Evolutionary conservation across 805 yeast genomes (phyloP).

Genomic region (Schwanniomyces yamadae): DNA sequence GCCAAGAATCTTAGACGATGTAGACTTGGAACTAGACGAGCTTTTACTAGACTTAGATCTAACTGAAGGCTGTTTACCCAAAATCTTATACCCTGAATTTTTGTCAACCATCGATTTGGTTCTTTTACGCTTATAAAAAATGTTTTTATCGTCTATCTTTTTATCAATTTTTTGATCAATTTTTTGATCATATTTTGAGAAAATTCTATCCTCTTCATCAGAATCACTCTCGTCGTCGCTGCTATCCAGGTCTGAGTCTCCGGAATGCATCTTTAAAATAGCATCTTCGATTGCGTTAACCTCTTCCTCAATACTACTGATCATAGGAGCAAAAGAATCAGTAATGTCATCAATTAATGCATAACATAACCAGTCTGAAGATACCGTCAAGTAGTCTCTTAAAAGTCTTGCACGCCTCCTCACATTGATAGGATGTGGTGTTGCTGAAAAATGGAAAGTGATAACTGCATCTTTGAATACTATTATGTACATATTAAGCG

Average conservation of each 20-base stretch:
- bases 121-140: slow-evolving; percentile 34
- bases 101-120: slow-evolving; percentile 40
- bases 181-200: slow-evolving; percentile 23
- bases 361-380: slow-evolving; percentile 96
- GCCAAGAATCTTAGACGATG: slow-evolving; percentile 48
- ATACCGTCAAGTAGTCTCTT: slow-evolving; percentile 82
- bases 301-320: slow-evolving; percentile 89
- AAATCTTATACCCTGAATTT: slow-evolving; percentile 3
- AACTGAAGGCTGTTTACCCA: slow-evolving; percentile 4
- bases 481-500: slow-evolving; percentile 88
- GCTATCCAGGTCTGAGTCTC: slow-evolving; percentile 47
- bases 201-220: slow-evolving; percentile 19
- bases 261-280: slow-evolving; percentile 82
- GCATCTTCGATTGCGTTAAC: slow-evolving; percentile 94
- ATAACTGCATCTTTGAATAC: slow-evolving; percentile 89
- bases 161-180: slow-evolving; percentile 8
- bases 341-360: slow-evolving; percentile 96
- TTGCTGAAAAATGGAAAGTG: slow-evolving; percentile 90
- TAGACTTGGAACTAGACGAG: slow-evolving; percentile 35
- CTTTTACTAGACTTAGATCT: slow-evolving; percentile 8
- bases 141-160: slow-evolving; percentile 15
- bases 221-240: slow-evolving; percentile 29
- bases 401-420: slow-evolving; percentile 87
- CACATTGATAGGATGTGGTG: slow-evolving; percentile 95
- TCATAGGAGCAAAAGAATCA: slow-evolving; percentile 96